Evolutionary conservation across 129 eudicot genomes (phyloP).

Genomic region (Tanacetum coccineum): DNA sequence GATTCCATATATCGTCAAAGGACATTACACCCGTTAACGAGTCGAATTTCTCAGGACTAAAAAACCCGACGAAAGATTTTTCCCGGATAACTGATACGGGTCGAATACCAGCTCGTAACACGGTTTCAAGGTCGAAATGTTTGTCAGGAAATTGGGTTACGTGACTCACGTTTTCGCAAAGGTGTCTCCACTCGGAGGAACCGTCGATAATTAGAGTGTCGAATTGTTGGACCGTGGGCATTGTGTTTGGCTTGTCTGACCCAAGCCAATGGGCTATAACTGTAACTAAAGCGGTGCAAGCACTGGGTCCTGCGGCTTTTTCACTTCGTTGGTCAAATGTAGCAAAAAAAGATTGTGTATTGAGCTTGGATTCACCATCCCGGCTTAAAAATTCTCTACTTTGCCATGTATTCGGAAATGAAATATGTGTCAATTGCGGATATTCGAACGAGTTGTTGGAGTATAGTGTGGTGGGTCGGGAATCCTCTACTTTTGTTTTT

Average conservation of each 20-base stretch:
- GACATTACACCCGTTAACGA: conserved; percentile 58
- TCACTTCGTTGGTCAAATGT: conserved; percentile 70
- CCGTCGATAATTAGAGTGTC: conserved; percentile 65
- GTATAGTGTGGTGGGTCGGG: conserved; percentile 5
- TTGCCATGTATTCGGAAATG: conserved; percentile 40
- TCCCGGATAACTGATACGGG: conserved; percentile 44
- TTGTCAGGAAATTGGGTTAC: conserved; percentile 51
- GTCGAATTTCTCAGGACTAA: conserved; percentile 61
- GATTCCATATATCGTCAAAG: conserved; percentile 63
- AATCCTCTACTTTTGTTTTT: conserved; percentile 16
- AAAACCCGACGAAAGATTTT: conserved; percentile 58
- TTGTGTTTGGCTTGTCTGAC: conserved; percentile 24
- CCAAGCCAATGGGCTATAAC: conserved; percentile 77
- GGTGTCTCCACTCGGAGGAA: conserved; percentile 67
- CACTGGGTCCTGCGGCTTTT: conserved; percentile 74
- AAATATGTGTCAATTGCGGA: not conserved
- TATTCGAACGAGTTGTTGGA: not conserved
- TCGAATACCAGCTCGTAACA: conserved; percentile 48
- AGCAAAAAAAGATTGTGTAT: conserved; percentile 54
- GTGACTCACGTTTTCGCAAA: conserved; percentile 38
- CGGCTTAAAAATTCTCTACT: conserved; percentile 52
- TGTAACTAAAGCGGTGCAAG: conserved; percentile 70
- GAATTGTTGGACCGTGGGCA: conserved; percentile 50
- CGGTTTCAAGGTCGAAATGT: conserved; percentile 77
- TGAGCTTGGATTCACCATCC: conserved; percentile 55